Evolutionary conservation across 441 rosid species (phyloP).

Genomic region (Populus hybrid): DNA sequence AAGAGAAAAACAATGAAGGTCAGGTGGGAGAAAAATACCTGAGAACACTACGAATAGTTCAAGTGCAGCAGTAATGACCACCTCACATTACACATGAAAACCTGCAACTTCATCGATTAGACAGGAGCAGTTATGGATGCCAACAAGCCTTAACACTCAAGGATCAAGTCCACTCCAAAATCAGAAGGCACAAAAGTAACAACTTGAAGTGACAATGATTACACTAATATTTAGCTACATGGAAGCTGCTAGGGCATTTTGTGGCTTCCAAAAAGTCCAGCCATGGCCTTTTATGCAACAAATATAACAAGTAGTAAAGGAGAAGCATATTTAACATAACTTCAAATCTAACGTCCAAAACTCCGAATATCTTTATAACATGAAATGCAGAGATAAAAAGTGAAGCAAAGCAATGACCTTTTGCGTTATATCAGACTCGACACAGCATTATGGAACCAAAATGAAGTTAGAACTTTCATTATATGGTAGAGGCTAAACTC

Average conservation of each 20-base stretch:
- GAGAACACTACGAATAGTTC: neutral
- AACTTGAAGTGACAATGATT: no score
- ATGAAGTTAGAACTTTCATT: neutral
- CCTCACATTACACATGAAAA: no score
- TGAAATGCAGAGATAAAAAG: neutral
- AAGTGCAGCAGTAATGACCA: no score
- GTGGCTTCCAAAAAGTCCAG: neutral
- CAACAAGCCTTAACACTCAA: neutral
- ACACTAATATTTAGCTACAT: neutral
- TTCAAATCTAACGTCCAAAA: neutral
- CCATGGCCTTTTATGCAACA: neutral
- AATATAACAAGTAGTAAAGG: neutral
- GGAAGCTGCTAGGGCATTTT: neutral
- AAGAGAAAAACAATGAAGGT: constrained; percentile 10
- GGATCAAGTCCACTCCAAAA: neutral
- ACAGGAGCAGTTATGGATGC: neutral
- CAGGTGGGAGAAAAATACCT: neutral
- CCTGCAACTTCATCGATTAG: neutral
- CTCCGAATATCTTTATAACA: neutral
- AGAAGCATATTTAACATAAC: neutral
- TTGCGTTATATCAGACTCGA: neutral
- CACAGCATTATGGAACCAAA: neutral
- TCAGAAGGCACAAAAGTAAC: neutral
- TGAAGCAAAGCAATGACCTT: neutral
- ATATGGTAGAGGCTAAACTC: constrained; percentile 28